These are phyloP conservation scores for Kernera saxatilis DNA, from an alignment of 345 rosid species.

Conservation along the genomic window DNA sequence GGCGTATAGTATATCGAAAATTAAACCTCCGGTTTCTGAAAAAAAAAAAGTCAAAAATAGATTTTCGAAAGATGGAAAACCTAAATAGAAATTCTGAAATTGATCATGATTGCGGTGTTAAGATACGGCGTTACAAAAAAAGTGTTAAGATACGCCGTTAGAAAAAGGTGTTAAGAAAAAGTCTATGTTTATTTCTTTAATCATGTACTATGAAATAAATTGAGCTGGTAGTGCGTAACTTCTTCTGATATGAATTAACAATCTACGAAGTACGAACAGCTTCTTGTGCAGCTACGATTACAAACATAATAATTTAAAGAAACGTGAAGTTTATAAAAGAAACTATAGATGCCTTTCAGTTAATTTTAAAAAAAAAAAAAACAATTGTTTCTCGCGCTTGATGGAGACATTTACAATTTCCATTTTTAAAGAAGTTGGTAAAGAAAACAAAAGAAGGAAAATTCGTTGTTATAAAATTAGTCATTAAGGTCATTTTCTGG, in stretches of 20 bases:
- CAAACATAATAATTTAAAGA: background rate
- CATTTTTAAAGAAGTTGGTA: background rate
- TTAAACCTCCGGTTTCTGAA: background rate
- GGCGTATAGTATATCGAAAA: background rate
- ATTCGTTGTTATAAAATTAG: background rate
- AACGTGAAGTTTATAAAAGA: background rate
- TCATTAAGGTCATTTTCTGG: background rate
- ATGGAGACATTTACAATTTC: background rate
- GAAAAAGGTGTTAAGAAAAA: background rate
- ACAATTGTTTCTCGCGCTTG: background rate
- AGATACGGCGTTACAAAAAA: background rate
- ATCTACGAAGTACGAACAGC: background rate
- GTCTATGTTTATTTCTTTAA: background rate
- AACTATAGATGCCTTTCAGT: too few relatives aligned
- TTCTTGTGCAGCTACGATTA: background rate
- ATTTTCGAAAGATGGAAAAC: background rate
- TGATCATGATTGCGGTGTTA: too few relatives aligned
- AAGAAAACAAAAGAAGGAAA: background rate
- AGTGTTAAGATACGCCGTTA: background rate
- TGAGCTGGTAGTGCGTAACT: background rate
- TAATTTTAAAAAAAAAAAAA: too few relatives aligned
- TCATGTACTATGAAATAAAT: background rate
- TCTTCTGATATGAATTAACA: background rate
- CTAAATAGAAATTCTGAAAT: too few relatives aligned
- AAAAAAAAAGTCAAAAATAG: background rate